Evolutionary conservation across 441 rosid genomes (phyloP), one percentile per base, ranked within the genome.

Genomic region (Euphorbia corollata): DNA sequence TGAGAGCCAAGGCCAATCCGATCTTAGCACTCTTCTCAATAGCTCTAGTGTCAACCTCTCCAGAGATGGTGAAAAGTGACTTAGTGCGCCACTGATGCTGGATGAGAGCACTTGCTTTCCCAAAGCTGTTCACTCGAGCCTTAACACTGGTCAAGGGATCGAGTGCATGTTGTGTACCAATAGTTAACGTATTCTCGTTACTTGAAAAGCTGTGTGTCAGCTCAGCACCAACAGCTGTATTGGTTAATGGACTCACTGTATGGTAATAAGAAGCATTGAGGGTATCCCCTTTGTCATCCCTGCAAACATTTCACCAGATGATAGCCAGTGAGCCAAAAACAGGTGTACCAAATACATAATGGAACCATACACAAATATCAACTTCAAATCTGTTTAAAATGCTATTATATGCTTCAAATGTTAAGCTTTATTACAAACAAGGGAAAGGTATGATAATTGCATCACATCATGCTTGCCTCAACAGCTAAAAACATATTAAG

Each of bases 141-240:
- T 94, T 94, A 82, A 94, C 85, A 0, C 78, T 58, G 61, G 99
- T 89, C 84, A 89, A 76, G 11, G 97, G 97, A 79, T 94, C 98
- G 34, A 91, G 82, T 0, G 93, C 82, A 56, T 91, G 89, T 74
- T 94, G 97, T 16, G 97, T 83, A 15, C 98, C 99, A 0, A 94
- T 73, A 6, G 91, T 88, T 59, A 94, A 77, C 2, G 88, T 74
- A 78, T 89, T 94, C 69, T 89, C 94, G 2, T 89, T 86, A 82
- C 72, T 88, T n/a, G 97, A 74, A 61, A 91, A 87, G 82, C 85
- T 83, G 64, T 84, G 99, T 72, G 71, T 83, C 63, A 94, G 84
- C 88, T 94, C 99, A 0, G 96, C 99, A 18, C 99, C 99, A 45
- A 94, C 98, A 32, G 92, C 90, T 6, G 98, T 93, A 76, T 75